Percentiles rank a stretch among this genome's conserved stretches.
Evolutionary conservation across 2,329 filamentous ascomycete genomes (phyloP).

Genomic region (Colletotrichum melonis): DNA sequence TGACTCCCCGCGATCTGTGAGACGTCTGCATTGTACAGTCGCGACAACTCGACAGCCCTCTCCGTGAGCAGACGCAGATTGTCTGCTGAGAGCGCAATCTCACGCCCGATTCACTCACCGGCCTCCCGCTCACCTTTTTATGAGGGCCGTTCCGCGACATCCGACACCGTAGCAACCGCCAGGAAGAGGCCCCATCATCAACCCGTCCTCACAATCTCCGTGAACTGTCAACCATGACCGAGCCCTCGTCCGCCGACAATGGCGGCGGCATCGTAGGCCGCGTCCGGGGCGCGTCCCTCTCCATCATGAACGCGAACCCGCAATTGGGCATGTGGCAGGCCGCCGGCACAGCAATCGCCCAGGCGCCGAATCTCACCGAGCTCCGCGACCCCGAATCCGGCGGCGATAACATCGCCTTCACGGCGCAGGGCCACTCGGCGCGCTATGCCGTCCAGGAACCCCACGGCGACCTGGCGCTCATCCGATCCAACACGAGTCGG

Average conservation of each 20-base stretch:
- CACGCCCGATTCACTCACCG: background rate
- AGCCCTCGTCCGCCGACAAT: slow-evolving; percentile 11
- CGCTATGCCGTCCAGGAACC: slow-evolving; percentile 40
- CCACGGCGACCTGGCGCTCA: slow-evolving; percentile 40
- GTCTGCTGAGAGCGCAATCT: background rate
- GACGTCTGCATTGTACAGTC: background rate
- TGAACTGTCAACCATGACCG: slow-evolving; percentile 14
- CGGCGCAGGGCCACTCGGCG: slow-evolving; percentile 43
- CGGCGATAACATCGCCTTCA: slow-evolving; percentile 43
- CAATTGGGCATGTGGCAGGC: slow-evolving; percentile 46
- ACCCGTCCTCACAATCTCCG: slow-evolving; percentile 13
- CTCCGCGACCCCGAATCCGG: slow-evolving; percentile 42
- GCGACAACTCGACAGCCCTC: background rate
- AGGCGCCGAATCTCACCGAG: slow-evolving; percentile 43
- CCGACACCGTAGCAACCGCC: background rate
- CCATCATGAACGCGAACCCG: slow-evolving; percentile 42
- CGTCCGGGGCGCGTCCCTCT: slow-evolving; percentile 42
- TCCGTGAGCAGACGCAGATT: background rate
- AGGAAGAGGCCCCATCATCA: background rate
- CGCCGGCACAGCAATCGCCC: slow-evolving; percentile 44
- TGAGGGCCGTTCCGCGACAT: background rate
- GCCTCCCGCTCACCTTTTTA: background rate
- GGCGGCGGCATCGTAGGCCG: slow-evolving; percentile 38
- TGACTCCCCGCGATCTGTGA: background rate
- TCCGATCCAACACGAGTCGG: slow-evolving; percentile 35